Percentiles rank a stretch among this genome's conserved stretches.
phyloP scores from a whole-genome alignment of 140 eudicot species.

The Senecio squalidus region DNA sequence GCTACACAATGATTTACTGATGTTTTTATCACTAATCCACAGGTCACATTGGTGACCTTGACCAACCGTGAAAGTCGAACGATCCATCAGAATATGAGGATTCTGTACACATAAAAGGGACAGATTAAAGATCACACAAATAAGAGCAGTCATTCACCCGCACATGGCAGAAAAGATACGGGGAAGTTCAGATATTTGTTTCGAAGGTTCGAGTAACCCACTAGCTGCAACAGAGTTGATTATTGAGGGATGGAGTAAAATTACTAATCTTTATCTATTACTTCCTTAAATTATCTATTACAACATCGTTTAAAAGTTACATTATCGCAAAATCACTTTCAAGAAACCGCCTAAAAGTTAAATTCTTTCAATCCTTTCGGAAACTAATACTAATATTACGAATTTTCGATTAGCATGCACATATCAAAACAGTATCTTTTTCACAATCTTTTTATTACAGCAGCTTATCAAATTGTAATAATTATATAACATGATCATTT shows the following conservation, averaged over 20 bases:
- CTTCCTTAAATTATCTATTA: not conserved
- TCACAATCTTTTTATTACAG: not conserved
- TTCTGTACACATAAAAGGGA: slow-evolving; percentile 34
- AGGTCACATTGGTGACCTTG: slow-evolving; percentile 70
- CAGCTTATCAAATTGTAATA: not conserved
- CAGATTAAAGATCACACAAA: not conserved
- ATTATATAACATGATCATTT: not conserved
- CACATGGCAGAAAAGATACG: not conserved
- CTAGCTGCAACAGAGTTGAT: not conserved
- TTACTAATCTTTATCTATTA: not conserved
- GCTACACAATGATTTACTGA: slow-evolving; percentile 61
- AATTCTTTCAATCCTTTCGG: not conserved
- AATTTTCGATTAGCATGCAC: not conserved
- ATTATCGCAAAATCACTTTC: not conserved
- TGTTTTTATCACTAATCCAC: slow-evolving; percentile 44
- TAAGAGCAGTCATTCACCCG: not conserved
- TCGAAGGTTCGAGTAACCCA: not conserved
- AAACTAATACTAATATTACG: not conserved
- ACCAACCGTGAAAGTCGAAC: slow-evolving; percentile 61
- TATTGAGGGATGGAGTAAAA: not conserved
- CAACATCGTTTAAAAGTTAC: too few relatives aligned
- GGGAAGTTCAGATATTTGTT: not conserved
- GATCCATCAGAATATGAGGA: slow-evolving; percentile 57
- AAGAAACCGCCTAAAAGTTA: not conserved
- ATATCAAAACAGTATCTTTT: not conserved